These are phyloP conservation scores for Botryotinia globosa DNA, from an alignment of 2,329 filamentous ascomycete genomes.

Conservation along the genomic window DNA sequence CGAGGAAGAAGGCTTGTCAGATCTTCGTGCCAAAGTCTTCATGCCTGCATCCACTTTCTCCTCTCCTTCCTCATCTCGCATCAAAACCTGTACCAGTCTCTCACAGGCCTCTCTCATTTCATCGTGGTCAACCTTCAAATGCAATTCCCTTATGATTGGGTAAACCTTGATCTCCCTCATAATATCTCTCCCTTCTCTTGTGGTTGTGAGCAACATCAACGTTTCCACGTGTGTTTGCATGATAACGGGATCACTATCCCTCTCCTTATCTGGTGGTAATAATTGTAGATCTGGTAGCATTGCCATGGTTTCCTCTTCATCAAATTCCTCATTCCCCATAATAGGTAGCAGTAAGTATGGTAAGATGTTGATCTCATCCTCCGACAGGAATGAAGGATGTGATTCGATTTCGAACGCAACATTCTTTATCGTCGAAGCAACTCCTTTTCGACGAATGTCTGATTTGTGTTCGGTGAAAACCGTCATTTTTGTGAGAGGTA, in stretches of 20 bases:
- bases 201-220: conserved; percentile 77
- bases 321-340: conserved; percentile 82
- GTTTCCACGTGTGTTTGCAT: conserved; percentile 88
- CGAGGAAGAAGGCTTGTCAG: conserved; percentile 1
- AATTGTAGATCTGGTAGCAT: conserved; percentile 92
- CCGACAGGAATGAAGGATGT: conserved; percentile 68
- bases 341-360: conserved; percentile 88
- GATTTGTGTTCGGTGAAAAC: conserved; percentile 93
- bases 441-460: conserved; percentile 80
- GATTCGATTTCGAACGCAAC: conserved; percentile 76
- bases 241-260: conserved; percentile 73
- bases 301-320: conserved; percentile 77
- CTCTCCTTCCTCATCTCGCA: conserved; percentile 39
- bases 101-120: conserved; percentile 82
- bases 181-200: conserved; percentile 68
- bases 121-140: conserved; percentile 74
- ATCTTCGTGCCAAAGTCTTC: conserved; percentile 29
- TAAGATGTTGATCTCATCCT: conserved; percentile 73
- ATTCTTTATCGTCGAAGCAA: conserved; percentile 96
- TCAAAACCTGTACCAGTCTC: conserved; percentile 70
- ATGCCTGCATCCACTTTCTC: conserved; percentile 36
- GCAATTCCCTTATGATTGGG: conserved; percentile 82
- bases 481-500: conserved; percentile 88
- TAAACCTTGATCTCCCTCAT: conserved; percentile 81
- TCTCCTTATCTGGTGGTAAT: conserved; percentile 81